phyloP scores from a whole-genome alignment of 768 basidiomycete species.

The Phylloporus sp. region DNA sequence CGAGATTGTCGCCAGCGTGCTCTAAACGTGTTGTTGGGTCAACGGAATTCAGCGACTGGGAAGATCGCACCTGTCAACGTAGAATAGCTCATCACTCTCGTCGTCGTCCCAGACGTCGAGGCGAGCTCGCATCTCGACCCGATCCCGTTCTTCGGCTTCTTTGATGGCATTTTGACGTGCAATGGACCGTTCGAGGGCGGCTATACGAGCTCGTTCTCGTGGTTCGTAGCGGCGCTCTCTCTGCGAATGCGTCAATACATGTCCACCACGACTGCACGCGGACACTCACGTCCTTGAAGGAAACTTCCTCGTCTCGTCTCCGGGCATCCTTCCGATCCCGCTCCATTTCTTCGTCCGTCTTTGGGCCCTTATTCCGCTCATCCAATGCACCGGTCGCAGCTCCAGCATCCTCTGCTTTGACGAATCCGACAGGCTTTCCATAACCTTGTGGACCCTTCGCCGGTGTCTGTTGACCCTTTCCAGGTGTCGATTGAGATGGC shows the following conservation, averaged over 20 bases:
- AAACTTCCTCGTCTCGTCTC: slow-evolving; percentile 73
- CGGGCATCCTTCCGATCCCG: slow-evolving; percentile 71
- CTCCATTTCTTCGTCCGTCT: slow-evolving; percentile 89
- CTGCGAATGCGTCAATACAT: slow-evolving; percentile 35
- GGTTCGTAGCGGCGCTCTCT: slow-evolving; percentile 92
- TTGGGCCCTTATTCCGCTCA: slow-evolving; percentile 39
- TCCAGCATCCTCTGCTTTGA: slow-evolving; percentile 57
- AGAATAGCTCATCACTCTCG: slow-evolving; percentile 89
- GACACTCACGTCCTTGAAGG: slow-evolving; percentile 76
- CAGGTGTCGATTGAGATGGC: slow-evolving; percentile 32
- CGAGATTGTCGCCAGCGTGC: slow-evolving; percentile 81
- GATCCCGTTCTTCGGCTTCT: slow-evolving; percentile 77
- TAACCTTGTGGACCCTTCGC: slow-evolving; percentile 74
- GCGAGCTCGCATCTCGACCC: slow-evolving; percentile 70
- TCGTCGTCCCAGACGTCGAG: slow-evolving; percentile 92
- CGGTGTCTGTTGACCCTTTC: slow-evolving; percentile 45
- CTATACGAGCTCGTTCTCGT: slow-evolving; percentile 78
- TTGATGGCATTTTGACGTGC: slow-evolving; percentile 63
- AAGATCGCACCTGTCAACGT: slow-evolving; percentile 71
- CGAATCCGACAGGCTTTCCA: slow-evolving; percentile 77
- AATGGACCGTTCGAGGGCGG: slow-evolving; percentile 69
- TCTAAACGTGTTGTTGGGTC: slow-evolving; percentile 33
- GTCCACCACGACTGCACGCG: not conserved
- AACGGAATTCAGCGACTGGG: not conserved
- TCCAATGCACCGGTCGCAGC: slow-evolving; percentile 31